A percentile compares a stretch with the other conserved stretches of the same genome.
Conservation (phyloP, 192 early-diverging fungal species). For the Pilaira anomala region DNA sequence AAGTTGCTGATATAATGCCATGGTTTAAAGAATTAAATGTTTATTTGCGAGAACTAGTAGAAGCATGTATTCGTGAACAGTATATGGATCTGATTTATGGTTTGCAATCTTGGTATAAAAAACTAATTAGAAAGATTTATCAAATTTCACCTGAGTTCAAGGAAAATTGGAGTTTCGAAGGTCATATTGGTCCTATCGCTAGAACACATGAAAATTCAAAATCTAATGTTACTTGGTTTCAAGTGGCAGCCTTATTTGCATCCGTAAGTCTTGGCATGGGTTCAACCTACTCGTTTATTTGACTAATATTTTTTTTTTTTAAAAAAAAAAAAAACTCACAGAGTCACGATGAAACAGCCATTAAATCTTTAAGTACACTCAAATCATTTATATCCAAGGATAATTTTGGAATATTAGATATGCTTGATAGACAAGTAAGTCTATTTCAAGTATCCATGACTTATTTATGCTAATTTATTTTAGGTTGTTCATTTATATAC, state of each 20-base stretch:
- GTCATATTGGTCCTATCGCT: conserved; percentile 19
- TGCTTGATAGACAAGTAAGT: conserved; percentile 22
- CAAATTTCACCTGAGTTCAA: conserved; percentile 5
- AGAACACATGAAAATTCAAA: neutral
- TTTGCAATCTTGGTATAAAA: conserved; percentile 28
- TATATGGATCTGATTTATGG: conserved; percentile 24
- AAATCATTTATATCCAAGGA: neutral
- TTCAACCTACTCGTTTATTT: neutral
- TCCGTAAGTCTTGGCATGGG: conserved; percentile 3
- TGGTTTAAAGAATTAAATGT: conserved; percentile 18
- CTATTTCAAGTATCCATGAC: neutral
- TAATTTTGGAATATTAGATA: conserved; percentile 13
- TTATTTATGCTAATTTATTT: neutral
- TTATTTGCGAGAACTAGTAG: conserved; percentile 18
- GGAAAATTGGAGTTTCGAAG: conserved; percentile 16
- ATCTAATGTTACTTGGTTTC: conserved; percentile 2
- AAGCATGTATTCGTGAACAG: conserved; percentile 19
- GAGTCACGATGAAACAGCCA: conserved; percentile 22
- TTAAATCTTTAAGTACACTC: neutral
- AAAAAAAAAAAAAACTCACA: neutral
- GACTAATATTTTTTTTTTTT: neutral
- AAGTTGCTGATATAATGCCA: neutral
- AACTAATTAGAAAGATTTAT: neutral
- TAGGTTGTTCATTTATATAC: conserved; percentile 23
- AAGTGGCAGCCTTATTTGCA: conserved; percentile 19